Conservation (phyloP, 768 basidiomycete genomes). For the Hericium rajendrae region DNA sequence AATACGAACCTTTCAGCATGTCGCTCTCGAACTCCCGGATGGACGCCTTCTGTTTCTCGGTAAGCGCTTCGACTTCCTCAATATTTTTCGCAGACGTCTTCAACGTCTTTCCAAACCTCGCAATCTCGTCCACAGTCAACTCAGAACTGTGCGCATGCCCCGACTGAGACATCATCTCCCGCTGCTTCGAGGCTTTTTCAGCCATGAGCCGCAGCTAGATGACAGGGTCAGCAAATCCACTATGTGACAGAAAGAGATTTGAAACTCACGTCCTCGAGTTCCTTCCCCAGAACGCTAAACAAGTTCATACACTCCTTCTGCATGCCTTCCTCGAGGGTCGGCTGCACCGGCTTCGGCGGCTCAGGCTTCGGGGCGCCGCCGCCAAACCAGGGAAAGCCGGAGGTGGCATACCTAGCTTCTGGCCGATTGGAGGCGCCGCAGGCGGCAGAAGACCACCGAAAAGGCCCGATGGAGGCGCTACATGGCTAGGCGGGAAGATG, state of each 20-base stretch:
- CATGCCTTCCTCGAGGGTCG: constrained; percentile 49
- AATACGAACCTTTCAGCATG: constrained; percentile 52
- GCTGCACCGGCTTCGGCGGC: constrained; percentile 5
- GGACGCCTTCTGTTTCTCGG: constrained; percentile 28
- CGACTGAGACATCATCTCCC: constrained; percentile 14
- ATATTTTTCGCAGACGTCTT: constrained; percentile 43
- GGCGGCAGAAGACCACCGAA: constrained; percentile 2
- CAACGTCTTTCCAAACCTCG: constrained; percentile 41
- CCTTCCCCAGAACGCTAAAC: constrained; percentile 34
- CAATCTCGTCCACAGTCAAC: constrained; percentile 46
- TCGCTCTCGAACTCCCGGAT: constrained; percentile 53
- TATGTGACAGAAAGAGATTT: not conserved
- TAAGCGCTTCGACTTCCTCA: constrained; percentile 33
- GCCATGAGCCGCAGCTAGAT: not conserved
- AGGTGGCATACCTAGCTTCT: not conserved
- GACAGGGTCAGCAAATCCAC: not conserved
- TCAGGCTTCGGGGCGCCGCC: not conserved
- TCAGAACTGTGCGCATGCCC: not conserved
- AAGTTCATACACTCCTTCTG: constrained; percentile 53
- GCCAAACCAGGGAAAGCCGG: not conserved
- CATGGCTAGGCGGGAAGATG: not conserved
- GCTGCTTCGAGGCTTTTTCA: constrained; percentile 24
- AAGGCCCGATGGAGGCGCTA: not conserved
- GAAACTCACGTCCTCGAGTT: constrained; percentile 51
- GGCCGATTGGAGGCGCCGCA: not conserved